Conservation (phyloP, 2,329 filamentous ascomycete species). For the Fusarium circinatum region DNA sequence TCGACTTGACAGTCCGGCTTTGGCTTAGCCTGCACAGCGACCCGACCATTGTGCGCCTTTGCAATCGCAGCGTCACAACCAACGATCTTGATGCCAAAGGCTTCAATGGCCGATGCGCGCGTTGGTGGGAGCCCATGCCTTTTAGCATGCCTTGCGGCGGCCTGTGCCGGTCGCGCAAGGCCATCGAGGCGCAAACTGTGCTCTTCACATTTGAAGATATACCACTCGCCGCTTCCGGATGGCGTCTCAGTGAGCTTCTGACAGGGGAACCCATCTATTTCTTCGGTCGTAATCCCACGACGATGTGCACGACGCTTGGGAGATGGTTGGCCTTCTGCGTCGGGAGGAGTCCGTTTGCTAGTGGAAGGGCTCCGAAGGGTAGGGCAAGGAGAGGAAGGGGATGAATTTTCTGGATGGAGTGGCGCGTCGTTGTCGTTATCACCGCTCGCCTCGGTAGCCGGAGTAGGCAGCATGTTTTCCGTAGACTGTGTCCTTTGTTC, state of each 20-base stretch:
- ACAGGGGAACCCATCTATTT: not conserved
- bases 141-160: not conserved
- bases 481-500: not conserved
- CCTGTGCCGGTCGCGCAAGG: not conserved
- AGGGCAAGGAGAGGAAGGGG: fast-evolving
- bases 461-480: not conserved
- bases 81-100: not conserved
- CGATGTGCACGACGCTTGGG: not conserved
- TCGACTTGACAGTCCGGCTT: not conserved
- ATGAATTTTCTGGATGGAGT: too few relatives aligned
- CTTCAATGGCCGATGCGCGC: not conserved
- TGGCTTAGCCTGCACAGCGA: not conserved
- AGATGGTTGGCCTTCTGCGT: not conserved
- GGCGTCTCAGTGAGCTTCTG: not conserved
- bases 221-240: not conserved
- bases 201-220: not conserved
- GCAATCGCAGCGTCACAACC: not conserved
- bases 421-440: not conserved
- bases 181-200: not conserved
- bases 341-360: not conserved
- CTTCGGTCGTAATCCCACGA: too few relatives aligned
- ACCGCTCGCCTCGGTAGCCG: not conserved
- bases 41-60: not conserved
- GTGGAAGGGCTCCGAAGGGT: fast-evolving
- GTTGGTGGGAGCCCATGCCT: fast-evolving